Conservation (phyloP, 495 filamentous ascomycete species). For the Annulohypoxylon stygium region DNA sequence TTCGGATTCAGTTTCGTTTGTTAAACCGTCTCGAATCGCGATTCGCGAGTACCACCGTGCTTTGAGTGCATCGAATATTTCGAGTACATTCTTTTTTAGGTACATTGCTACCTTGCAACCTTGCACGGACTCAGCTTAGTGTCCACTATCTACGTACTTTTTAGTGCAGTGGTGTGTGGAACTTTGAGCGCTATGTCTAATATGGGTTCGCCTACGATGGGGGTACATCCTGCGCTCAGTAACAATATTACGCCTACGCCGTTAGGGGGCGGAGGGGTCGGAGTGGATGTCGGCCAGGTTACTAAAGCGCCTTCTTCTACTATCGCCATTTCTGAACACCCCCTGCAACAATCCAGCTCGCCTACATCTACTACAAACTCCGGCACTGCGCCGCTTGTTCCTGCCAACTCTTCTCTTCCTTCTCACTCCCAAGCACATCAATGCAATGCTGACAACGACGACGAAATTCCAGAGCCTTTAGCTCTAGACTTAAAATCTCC, state of each 20-base stretch:
- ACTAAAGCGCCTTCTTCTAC: constrained; percentile 32
- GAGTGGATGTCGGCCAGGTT: constrained; percentile 37
- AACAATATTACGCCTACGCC: constrained; percentile 26
- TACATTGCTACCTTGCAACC: constrained; percentile 4
- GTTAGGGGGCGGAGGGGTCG: constrained; percentile 45
- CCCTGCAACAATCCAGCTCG: constrained; percentile 35
- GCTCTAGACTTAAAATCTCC: constrained; percentile 39
- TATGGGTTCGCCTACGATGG: constrained; percentile 42
- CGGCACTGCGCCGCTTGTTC: constrained; percentile 35
- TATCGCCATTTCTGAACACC: constrained; percentile 30
- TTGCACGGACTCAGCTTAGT: not conserved
- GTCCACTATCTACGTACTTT: not conserved
- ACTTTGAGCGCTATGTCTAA: constrained; percentile 35
- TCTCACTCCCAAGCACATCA: constrained; percentile 51
- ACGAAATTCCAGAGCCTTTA: constrained; percentile 34
- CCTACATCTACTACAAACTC: constrained; percentile 47
- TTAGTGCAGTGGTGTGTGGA: constrained; percentile 26
- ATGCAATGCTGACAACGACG: constrained; percentile 53
- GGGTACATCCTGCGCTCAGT: constrained; percentile 42
- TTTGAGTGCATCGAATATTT: not conserved
- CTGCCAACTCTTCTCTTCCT: constrained; percentile 17
- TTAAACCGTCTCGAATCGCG: constrained; percentile 24
- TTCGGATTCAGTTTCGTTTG: constrained; percentile 31
- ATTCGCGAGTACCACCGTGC: constrained; percentile 4
- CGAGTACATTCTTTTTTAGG: constrained; percentile 9